phyloP scores from a whole-genome alignment of 768 basidiomycete species.

The Pleurotus pulmonarius region DNA sequence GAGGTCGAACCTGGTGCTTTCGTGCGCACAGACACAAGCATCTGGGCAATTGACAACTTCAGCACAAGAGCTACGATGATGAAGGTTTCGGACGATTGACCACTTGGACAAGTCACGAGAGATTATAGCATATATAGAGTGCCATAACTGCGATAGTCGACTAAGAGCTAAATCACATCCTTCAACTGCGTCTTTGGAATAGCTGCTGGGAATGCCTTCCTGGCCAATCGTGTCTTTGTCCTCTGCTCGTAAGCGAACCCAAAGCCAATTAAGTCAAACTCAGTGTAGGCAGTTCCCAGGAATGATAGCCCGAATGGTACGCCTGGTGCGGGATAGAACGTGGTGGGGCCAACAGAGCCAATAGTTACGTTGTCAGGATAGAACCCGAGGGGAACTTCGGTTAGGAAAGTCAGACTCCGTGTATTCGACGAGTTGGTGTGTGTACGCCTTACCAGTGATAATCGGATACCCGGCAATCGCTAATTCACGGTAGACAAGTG shows the following conservation, averaged over 20 bases:
- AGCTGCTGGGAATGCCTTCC: conserved; percentile 47
- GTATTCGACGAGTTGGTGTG: background rate
- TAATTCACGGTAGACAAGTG: conserved; percentile 14
- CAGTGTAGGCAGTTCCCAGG: conserved; percentile 58
- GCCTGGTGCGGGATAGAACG: conserved; percentile 48
- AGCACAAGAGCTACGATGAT: no score
- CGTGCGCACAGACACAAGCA: no score
- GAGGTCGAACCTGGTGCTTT: no score
- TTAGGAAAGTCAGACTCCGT: conserved; percentile 41
- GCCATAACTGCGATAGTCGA: no score
- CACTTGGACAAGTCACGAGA: no score
- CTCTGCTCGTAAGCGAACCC: conserved; percentile 67
- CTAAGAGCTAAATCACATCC: conserved; percentile 3
- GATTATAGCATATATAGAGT: no score
- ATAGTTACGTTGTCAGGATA: conserved; percentile 44
- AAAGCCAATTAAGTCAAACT: conserved; percentile 51
- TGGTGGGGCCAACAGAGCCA: conserved; percentile 31
- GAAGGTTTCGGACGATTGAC: no score
- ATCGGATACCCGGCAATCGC: conserved; percentile 65
- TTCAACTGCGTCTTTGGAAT: conserved; percentile 39
- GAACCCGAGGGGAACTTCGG: conserved; percentile 56
- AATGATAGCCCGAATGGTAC: conserved; percentile 63
- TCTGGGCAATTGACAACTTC: no score
- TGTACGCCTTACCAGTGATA: conserved; percentile 14
- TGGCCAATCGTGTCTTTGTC: conserved; percentile 46